Percentiles rank a stretch among this genome's conserved stretches.
phyloP scores from a whole-genome alignment of 2,329 filamentous ascomycete species.

The Didymella lethalis region DNA sequence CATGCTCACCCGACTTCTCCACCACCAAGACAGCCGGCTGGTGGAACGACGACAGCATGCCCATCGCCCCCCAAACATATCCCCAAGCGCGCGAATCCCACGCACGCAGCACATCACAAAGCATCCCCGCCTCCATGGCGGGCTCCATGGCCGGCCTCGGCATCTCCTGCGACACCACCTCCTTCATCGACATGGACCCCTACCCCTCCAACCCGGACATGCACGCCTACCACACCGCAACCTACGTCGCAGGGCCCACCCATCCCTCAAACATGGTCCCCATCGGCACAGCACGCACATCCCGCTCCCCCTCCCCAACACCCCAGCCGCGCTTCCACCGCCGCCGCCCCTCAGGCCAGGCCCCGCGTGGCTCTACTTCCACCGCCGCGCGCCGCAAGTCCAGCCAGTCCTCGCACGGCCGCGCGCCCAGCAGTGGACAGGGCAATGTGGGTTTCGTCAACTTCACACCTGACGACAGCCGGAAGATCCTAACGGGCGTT shows the following conservation, averaged over 20 bases:
- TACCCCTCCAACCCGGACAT: constrained; percentile 24
- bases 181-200: constrained; percentile 30
- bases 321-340: constrained; percentile 41
- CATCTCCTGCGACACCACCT: constrained; percentile 34
- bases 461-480: constrained; percentile 81
- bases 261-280: constrained; percentile 25
- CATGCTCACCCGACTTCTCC: constrained; percentile 37
- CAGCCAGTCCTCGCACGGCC: constrained; percentile 30
- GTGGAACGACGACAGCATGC: constrained; percentile 29
- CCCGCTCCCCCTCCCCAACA: constrained; percentile 35
- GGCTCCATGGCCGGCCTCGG: constrained; percentile 42
- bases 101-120: constrained; percentile 31
- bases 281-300: constrained; percentile 32
- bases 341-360: constrained; percentile 28
- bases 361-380: background rate
- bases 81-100: constrained; percentile 32
- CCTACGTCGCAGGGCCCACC: constrained; percentile 10
- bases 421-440: constrained; percentile 55
- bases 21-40: constrained; percentile 41
- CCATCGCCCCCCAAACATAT: constrained; percentile 21
- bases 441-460: constrained; percentile 77
- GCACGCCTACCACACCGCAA: constrained; percentile 7
- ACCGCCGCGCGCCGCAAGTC: constrained; percentile 14
- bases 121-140: constrained; percentile 23
- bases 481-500: constrained; percentile 84